These are phyloP conservation scores for Solanum hybrid DNA, from an alignment of 305 asterid species.

Conservation along the genomic window DNA sequence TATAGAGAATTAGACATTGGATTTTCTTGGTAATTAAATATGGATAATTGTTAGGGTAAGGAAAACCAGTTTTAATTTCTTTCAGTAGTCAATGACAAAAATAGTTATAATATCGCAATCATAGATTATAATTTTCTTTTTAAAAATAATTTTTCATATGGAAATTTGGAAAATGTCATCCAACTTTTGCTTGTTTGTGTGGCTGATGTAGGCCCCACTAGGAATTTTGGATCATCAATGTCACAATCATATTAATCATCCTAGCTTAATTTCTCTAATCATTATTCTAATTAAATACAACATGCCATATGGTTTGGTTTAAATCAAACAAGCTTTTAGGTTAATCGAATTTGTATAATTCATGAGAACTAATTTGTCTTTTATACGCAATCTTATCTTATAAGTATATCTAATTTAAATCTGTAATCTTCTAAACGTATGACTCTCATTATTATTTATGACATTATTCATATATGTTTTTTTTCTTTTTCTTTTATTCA, in stretches of 20 bases:
- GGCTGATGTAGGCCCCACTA: background rate
- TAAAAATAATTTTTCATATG: background rate
- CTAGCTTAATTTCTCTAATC: background rate
- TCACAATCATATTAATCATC: conserved; percentile 1
- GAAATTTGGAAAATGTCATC: background rate
- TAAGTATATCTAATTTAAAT: background rate
- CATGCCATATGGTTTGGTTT: background rate
- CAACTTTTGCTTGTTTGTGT: background rate
- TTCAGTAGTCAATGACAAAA: background rate
- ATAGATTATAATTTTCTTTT: background rate
- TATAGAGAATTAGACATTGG: too few relatives aligned
- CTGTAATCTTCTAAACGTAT: background rate
- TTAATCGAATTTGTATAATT: background rate
- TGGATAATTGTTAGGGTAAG: background rate
- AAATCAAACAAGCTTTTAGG: background rate
- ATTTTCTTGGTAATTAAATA: too few relatives aligned
- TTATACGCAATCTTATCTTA: background rate
- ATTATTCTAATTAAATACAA: background rate
- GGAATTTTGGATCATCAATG: background rate
- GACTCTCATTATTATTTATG: background rate
- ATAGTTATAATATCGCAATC: background rate
- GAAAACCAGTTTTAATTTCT: background rate
- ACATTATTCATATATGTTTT: background rate
- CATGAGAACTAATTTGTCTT: background rate
- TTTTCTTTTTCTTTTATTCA: background rate